These are phyloP conservation scores for Ceratocystis cubensis DNA, from an alignment of 2,329 filamentous ascomycete species.

Conservation along the genomic window DNA sequence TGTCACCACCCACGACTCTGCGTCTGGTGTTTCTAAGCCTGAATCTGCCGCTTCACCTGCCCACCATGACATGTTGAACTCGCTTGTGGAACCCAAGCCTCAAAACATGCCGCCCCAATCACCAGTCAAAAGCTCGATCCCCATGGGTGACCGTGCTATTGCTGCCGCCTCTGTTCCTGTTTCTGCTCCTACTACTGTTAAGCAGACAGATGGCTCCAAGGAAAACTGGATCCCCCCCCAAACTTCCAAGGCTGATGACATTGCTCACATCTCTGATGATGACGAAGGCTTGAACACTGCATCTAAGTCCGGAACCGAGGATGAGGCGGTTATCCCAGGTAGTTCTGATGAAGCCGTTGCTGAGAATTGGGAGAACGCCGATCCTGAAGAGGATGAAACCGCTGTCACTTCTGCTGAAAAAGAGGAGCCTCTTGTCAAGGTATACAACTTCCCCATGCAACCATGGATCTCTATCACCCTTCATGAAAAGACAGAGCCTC, in stretches of 20 bases:
- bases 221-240: neutral
- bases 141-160: slow-evolving; percentile 11
- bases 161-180: neutral
- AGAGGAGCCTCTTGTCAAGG: slow-evolving; percentile 42
- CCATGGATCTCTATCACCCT: slow-evolving; percentile 88
- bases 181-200: neutral
- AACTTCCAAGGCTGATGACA: neutral
- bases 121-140: neutral
- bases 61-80: slow-evolving; percentile 11
- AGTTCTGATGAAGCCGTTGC: slow-evolving; percentile 35
- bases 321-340: slow-evolving; percentile 3
- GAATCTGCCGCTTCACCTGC: slow-evolving; percentile 5
- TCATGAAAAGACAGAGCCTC: slow-evolving; percentile 42
- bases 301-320: slow-evolving; percentile 17
- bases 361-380: slow-evolving; percentile 88
- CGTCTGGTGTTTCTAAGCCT: slow-evolving; percentile 8
- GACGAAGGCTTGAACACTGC: slow-evolving; percentile 22
- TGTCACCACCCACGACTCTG: neutral
- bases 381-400: slow-evolving; percentile 55
- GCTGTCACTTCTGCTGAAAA: slow-evolving; percentile 35
- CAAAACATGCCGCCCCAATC: slow-evolving; percentile 13
- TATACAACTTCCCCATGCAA: slow-evolving; percentile 93
- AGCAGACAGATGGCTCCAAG: slow-evolving; percentile 5
- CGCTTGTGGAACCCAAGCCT: slow-evolving; percentile 21
- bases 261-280: slow-evolving; percentile 9